Base-by-base conservation (phyloP, 2,329 filamentous ascomycete species). In the Fusarium cicatricum region DNA sequence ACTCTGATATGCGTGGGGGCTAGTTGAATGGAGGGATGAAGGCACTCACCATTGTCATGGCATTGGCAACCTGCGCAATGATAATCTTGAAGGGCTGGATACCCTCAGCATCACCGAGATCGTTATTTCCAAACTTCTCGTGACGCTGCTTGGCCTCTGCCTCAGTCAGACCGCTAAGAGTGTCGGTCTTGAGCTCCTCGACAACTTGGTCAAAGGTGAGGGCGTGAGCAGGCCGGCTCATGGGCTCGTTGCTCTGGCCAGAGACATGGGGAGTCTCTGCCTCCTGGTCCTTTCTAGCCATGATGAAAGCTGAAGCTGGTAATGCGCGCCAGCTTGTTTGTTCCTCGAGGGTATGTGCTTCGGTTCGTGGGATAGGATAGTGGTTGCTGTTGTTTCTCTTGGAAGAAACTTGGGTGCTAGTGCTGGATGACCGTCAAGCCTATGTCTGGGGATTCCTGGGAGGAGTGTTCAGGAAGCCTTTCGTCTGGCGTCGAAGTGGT, bases 51-150 rank as follows among this genome's bases (percentile, higher is more conserved):
- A 90, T 70, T 57, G 85, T 89, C 85, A 90, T 85, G 10, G 87
- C 87, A 69, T 90, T 90, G 46, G 86, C 86, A 49, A 90, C 77
- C 70, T 90, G 88, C 21, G 82, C 79, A 39, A 89, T 74, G 10
- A 88, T 71, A 31, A 88, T 85, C 68, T 86, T 86, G 38, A 80
- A 50, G 77, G 81, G 71, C 75, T 76, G 81, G 39, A 89, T 82
- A 11, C 81, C 70, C 44, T 75, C 71, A 31, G 70, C 68, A 29
- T 75, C 69, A 5, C 70, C 82, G 3, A 89, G 76, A 57, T 86
- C 80, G 66, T 89, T 89, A 17, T 75, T 71, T n/a, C 86, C 86
- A 74, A 80, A 82, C 53, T 82, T 72, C 26, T 78, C 74, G 8
- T 86, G 70, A 15, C 85, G 78, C 28, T 74, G 63, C 41, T 77